Base-by-base conservation (phyloP, 805 yeast species). In the Ogataea trehalophila region DNA sequence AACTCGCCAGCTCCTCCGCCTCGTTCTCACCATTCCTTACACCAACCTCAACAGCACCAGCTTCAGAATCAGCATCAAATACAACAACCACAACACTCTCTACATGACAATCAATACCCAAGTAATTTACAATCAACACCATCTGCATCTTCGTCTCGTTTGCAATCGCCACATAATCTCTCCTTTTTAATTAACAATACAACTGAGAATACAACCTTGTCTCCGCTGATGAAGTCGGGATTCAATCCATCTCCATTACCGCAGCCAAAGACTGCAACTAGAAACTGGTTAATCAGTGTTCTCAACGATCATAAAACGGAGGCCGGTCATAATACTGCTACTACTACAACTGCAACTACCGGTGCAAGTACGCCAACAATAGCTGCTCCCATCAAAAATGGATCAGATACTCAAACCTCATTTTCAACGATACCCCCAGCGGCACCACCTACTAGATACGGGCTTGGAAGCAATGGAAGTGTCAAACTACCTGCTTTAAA, bases 401-500 rank as follows among this genome's bases (percentile, higher is more conserved):
- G 9, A 17, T 7, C 29, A 26, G 29, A 11, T 11, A 4, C 5
- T 26, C 29, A 26, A 26, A 26, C n/a, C n/a, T n/a, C n/a, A 26
- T 26, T 26, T 26, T 7, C 29, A 26, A 26, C 29, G 5, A 26
- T 26, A 26, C 7, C 29, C 11, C 9, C 29, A 26, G 29, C 9
- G 29, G 9, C 29, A 11, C 29, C 29, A 26, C 6, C 29, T 26
- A 26, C 11, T 11, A 26, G 29, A 26, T 26, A 4, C n/a, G 18
- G 33, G 14, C 23, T 6, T 11, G 18, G 33, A 15, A 26, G 18
- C n/a, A 23, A 26, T 13, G 33, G 33, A 23, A 35, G 43, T 16
- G 52, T 54, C 40, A 50, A 50, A 46, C 47, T 59, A 26, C 63
- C 63, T n/a, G 58, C 63, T 15, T 52, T 57, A 16, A 56, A 49